Evolutionary conservation across 2,329 filamentous ascomycete genomes (phyloP), one percentile per base, ranked within the genome.

Genomic region (Sclerotinia nivalis): DNA sequence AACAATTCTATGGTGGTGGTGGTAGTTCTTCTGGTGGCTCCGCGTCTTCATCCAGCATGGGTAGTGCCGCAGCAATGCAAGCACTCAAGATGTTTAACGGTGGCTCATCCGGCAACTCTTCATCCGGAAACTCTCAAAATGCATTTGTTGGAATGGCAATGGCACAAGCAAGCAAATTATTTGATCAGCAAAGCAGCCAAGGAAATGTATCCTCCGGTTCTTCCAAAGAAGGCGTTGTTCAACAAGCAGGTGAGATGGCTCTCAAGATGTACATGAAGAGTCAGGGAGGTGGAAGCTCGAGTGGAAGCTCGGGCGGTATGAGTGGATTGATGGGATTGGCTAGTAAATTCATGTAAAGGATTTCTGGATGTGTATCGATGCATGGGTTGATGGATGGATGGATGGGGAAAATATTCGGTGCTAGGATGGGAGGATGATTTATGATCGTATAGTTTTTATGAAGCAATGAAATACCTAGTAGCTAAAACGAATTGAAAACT

Each of bases 201-300:
- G 87, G 87, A 74, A 84, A 86, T 74, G 82, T 87, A 28, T 78
- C 82, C 4, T 80, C 84, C 34, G 84, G 85, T 37, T 87, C 90
- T 7, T 91, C 87, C 81, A 97, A 97, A 86, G 88, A 97, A 81
- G 89, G 88, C 61, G 93, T 89, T 64, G 83, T 97, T 60, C 88
- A 91, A 78, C 84, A 89, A 79, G 94, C 94, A 4, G 93, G 89
- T 1, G 90, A 97, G 84, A 91, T 92, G 86, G 94, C 93, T 3
- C 80, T 97, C 76, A 93, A 97, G 86, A 91, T 97, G 88, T 97
- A 94, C 80, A 82, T 96, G 83, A 94, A 97, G 87, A 88, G 86
- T 75, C 86, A 93, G 79, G 86, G 85, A 28, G 80, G 84, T 73
- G 82, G 84, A 49, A 79, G 82, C n/a, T 76, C 80, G 34, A 72